Conservation (phyloP, 352 stramenopile species). For the Pythium aristosporum region DNA sequence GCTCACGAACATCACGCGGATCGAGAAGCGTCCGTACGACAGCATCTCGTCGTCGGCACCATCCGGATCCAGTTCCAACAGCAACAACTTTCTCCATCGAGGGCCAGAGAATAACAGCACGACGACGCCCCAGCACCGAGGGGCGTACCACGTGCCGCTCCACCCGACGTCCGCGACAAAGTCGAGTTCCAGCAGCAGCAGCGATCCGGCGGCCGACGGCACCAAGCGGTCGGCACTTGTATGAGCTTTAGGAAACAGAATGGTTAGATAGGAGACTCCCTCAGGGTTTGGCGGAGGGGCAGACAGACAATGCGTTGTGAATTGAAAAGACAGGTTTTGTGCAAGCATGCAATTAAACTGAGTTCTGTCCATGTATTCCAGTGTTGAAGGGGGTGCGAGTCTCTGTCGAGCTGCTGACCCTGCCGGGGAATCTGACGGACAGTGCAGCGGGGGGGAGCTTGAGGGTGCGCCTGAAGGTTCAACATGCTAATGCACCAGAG, state of each 20-base stretch:
- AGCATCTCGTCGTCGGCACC: slow-evolving; percentile 21
- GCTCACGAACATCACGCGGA: slow-evolving; percentile 18
- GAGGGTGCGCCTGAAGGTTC: no score
- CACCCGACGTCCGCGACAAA: slow-evolving; percentile 8
- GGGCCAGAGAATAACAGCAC: slow-evolving; percentile 2
- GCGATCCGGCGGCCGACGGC: neutral
- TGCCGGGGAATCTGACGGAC: no score
- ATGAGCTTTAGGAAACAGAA: neutral
- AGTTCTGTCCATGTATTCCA: no score
- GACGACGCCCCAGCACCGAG: neutral
- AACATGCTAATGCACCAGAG: no score
- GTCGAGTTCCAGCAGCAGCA: slow-evolving; percentile 6
- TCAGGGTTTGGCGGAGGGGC: no score
- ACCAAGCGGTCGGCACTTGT: slow-evolving; percentile 15
- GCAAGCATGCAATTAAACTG: no score
- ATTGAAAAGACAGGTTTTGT: no score
- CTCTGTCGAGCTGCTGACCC: no score
- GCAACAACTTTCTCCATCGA: slow-evolving; percentile 6
- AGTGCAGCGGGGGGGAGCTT: no score
- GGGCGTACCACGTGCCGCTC: slow-evolving; percentile 11
- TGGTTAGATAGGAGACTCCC: neutral
- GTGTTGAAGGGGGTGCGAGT: no score
- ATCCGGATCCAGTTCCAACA: neutral
- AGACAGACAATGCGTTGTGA: no score
- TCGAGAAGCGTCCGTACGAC: slow-evolving; percentile 22